Evolutionary conservation across 768 basidiomycete genomes (phyloP), one percentile per base, ranked within the genome.

Genomic region (Lactarius indigo): DNA sequence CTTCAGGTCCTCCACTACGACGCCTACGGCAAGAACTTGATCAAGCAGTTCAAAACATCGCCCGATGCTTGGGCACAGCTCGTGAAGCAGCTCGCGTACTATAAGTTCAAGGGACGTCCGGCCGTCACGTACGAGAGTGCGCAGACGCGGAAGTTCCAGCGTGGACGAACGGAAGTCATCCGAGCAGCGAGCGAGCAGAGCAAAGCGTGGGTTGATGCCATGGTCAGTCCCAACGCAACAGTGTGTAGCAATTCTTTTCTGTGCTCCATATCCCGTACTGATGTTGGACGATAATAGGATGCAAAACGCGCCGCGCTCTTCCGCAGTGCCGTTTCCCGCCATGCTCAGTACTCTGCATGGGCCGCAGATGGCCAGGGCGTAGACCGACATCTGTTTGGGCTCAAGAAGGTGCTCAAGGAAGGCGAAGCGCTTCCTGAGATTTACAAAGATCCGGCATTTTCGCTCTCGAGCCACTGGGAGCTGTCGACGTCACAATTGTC

Each of bases 1-100:
- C 81, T 99, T 44, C 44, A 72, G 35, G 74, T 76, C 28, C 72
- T 77, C 39, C 75, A 76, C 68, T 76, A 73, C 65, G 73, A 76
- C 47, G 73, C 68, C 5, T 97, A 95, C 75, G 97, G 97, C 66
- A 96, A 96, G 79, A 81, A 85, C 71, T 76, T 84, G 71, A 92
- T 95, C 79, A 98, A 97, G 80, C 82, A 80, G 64, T 85, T 84
- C 83, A 88, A 88, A 73, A 81, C 85, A 57, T 94, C 92, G 1
- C 97, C 96, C 0, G 97, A 99, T 73, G 95, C 96, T 31, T 95
- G 94, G 88, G 92, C 84, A 20, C 97, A 99, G 78, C 83, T 98
- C 62, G 88, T 96, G 71, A 98, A 96, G 80, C 96, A 98, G 77
- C 88, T 98, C 57, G 96, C 96, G 26, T 98, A 92, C 81, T 87